Base-by-base conservation (phyloP, 1,284 basidiomycete species). In the Hymenochaete sp. region DNA sequence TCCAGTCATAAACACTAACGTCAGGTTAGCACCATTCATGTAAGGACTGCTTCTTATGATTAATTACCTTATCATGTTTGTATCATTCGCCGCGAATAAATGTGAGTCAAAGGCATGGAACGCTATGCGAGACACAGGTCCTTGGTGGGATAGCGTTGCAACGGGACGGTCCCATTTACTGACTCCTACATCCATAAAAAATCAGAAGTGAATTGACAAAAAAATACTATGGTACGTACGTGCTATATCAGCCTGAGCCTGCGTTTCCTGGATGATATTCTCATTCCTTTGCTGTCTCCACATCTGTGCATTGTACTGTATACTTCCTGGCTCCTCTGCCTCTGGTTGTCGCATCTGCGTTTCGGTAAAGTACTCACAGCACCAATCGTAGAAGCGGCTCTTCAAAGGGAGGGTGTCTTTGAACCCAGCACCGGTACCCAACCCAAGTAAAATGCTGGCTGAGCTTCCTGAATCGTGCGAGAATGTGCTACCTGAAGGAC, bases 291-390 rank as follows among this genome's bases (percentile, higher is more conserved):
- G 76, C 57, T 95, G 85, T 54, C 93, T 74, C 95, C 95, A 98
- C 2, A 93, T 80, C 59, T 97, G 92, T 56, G 95, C 88, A 58
- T 97, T 98, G 60, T 95, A 98, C 56, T 87, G 82, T 38, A 87
- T 68, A 52, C 89, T 93, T 2, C 95, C 95, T 13, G 93, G 92
- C 62, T 98, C 96, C 58, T 98, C 93, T 3, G 81, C 81, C 61
- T 98, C 95, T 14, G 89, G 80, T 74, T 93, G 85, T 88, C 90
- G 83, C 93, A 97, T 96, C 64, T 96, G 95, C 3, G 95, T 93
- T 63, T 98, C 93, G 52, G 89, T 93, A 69, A 97, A 98, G 62
- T 98, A 98, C 60, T 98, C 93, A 57, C 82, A 81, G 50, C 91
- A 93, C 90, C 92, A 98, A 58, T 96, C 93, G 60, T 89, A 98